phyloP scores from a whole-genome alignment of 768 basidiomycete species.

The Dentipellis sp. region DNA sequence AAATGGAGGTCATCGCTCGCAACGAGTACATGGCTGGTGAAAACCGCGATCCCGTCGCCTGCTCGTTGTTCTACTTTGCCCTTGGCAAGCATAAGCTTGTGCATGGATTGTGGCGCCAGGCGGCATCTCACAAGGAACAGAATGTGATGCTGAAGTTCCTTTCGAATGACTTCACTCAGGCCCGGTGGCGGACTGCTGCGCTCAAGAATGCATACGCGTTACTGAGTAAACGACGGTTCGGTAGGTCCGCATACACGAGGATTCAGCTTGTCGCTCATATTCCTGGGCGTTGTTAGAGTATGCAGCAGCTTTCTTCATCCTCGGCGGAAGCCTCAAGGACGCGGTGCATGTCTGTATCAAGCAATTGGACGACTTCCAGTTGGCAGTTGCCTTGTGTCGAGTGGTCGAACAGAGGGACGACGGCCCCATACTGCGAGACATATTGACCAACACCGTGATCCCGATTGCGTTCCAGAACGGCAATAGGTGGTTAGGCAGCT shows the following conservation, averaged over 20 bases:
- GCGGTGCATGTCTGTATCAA: conserved; percentile 86
- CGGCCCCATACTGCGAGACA: conserved; percentile 62
- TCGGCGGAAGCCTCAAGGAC: conserved; percentile 82
- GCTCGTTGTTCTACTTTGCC: conserved; percentile 92
- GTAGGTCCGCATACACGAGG: conserved; percentile 35
- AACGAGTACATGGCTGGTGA: conserved; percentile 90
- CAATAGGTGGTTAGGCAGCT: conserved; percentile 89
- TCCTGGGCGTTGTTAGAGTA: conserved; percentile 51
- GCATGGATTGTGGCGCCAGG: conserved; percentile 93
- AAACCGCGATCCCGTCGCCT: conserved; percentile 77
- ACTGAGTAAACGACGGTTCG: conserved; percentile 84
- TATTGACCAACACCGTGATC: conserved; percentile 68
- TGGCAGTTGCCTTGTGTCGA: conserved; percentile 82
- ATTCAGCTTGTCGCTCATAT: neutral
- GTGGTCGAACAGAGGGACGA: conserved; percentile 76
- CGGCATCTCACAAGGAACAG: conserved; percentile 89
- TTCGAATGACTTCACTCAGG: conserved; percentile 75
- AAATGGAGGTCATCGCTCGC: conserved; percentile 82
- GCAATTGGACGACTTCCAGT: conserved; percentile 83
- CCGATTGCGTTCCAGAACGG: conserved; percentile 81
- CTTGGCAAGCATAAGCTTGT: conserved; percentile 88
- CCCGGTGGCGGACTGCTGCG: conserved; percentile 88
- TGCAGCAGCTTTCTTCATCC: conserved; percentile 96
- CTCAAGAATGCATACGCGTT: conserved; percentile 94
- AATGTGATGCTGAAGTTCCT: conserved; percentile 85